phyloP scores from a whole-genome alignment of 108 stramenopile species.

The Nitzschia sp. region DNA sequence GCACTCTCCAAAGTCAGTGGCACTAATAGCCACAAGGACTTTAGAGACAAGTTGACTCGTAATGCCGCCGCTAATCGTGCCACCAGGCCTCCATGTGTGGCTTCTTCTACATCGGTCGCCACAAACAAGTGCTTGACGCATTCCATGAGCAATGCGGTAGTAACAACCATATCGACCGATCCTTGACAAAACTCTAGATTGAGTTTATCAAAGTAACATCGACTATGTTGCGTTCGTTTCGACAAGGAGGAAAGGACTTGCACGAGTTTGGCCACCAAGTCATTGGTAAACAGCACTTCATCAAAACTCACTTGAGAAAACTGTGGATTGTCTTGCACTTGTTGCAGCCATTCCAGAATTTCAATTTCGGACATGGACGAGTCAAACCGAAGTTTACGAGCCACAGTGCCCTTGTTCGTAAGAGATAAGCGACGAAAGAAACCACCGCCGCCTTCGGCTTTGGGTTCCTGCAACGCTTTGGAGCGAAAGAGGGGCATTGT shows the following conservation, averaged over 20 bases:
- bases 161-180: slow-evolving; percentile 16
- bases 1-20: slow-evolving; percentile 7
- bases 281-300: slow-evolving; percentile 9
- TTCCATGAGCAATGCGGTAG: slow-evolving; percentile 13
- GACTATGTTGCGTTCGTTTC: background rate
- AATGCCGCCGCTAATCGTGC: slow-evolving; percentile 13
- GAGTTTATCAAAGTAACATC: slow-evolving; percentile 16
- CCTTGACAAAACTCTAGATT: slow-evolving; percentile 30
- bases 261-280: background rate
- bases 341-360: slow-evolving; percentile 15
- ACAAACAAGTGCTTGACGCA: slow-evolving; percentile 20
- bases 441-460: background rate
- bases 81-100: slow-evolving; percentile 6
- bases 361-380: slow-evolving; percentile 3
- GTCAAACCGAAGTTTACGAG: slow-evolving; percentile 22
- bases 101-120: slow-evolving; percentile 10
- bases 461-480: background rate
- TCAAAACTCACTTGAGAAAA: slow-evolving; percentile 19
- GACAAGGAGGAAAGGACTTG: slow-evolving; percentile 5
- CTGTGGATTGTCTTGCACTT: slow-evolving; percentile 16
- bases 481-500: background rate
- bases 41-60: slow-evolving; percentile 13
- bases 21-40: slow-evolving; percentile 25
- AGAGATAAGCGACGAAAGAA: slow-evolving; percentile 10
- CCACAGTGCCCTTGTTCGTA: background rate